Percentiles rank a stretch among this genome's conserved stretches.
phyloP scores from a whole-genome alignment of 2,329 filamentous ascomycete genomes.

The Pseudocercospora pini-densiflorae region DNA sequence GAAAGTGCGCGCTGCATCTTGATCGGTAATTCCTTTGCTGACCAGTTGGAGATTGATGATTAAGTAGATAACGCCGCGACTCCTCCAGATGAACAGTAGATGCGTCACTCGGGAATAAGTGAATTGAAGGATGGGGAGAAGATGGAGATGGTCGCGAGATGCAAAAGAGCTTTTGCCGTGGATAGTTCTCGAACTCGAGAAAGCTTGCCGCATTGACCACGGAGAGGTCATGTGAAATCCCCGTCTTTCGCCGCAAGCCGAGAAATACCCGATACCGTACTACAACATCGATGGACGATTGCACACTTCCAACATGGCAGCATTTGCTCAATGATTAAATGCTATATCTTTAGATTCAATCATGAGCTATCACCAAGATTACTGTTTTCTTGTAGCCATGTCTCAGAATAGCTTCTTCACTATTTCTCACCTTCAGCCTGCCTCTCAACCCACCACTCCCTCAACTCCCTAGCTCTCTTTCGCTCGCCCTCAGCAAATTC shows the following conservation, averaged over 20 bases:
- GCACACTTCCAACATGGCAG: background rate
- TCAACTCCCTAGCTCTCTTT: constrained; percentile 45
- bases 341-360: no score
- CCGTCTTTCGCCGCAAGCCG: background rate
- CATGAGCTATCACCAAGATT: no score
- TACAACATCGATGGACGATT: background rate
- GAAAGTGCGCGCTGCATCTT: constrained; percentile 93
- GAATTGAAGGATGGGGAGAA: background rate
- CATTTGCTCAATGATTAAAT: no score
- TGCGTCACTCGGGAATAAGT: background rate
- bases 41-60: no score
- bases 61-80: constrained; percentile 15
- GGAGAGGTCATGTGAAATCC: background rate
- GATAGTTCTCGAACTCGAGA: constrained; percentile 6
- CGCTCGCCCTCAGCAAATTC: constrained; percentile 53
- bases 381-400: no score
- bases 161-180: constrained; percentile 9
- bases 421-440: background rate
- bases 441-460: constrained; percentile 44
- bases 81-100: constrained; percentile 2
- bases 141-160: constrained; percentile 3
- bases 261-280: background rate
- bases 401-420: no score
- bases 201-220: background rate
- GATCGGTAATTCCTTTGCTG: no score